A percentile compares a stretch with the other conserved stretches of the same genome.
phyloP scores from a whole-genome alignment of 31 red algal species.

The Asparagopsis taxiformis region DNA sequence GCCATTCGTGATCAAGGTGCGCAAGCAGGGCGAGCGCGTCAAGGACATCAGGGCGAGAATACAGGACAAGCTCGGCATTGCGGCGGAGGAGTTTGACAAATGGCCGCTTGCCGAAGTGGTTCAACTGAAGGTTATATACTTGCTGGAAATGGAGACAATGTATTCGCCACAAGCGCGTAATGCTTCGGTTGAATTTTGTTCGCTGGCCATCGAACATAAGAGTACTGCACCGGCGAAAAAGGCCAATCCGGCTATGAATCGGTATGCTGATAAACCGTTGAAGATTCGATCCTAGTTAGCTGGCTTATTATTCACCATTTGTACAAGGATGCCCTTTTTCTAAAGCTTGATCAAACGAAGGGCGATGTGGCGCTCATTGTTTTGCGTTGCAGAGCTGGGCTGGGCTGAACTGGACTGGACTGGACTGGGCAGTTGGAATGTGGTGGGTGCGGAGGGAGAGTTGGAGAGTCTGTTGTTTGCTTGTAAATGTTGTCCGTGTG shows the following conservation, averaged over 20 bases:
- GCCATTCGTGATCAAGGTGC: slow-evolving; percentile 61
- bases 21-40: slow-evolving; percentile 44
- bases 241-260: slow-evolving; percentile 10
- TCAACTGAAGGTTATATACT: slow-evolving; percentile 25
- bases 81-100: slow-evolving; percentile 43
- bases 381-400: too few relatives aligned
- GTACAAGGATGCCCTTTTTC: too few relatives aligned
- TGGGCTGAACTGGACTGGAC: too few relatives aligned
- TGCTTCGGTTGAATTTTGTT: slow-evolving; percentile 45
- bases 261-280: slow-evolving; percentile 79
- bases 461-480: too few relatives aligned
- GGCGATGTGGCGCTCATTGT: background rate
- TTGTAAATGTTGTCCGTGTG: too few relatives aligned
- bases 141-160: slow-evolving; percentile 39
- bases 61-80: slow-evolving; percentile 45
- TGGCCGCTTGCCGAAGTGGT: slow-evolving; percentile 67
- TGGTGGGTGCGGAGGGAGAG: too few relatives aligned
- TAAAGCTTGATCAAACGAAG: slow-evolving; percentile 1
- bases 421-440: too few relatives aligned
- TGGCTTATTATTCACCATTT: background rate
- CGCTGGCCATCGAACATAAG: slow-evolving; percentile 76
- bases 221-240: slow-evolving; percentile 39
- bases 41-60: slow-evolving; percentile 47
- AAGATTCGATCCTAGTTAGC: slow-evolving; percentile 82
- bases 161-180: slow-evolving; percentile 30